Percentiles rank a stretch among this genome's conserved stretches.
phyloP scores from a whole-genome alignment of 345 rosid genomes.

The Rhizophora apiculata region DNA sequence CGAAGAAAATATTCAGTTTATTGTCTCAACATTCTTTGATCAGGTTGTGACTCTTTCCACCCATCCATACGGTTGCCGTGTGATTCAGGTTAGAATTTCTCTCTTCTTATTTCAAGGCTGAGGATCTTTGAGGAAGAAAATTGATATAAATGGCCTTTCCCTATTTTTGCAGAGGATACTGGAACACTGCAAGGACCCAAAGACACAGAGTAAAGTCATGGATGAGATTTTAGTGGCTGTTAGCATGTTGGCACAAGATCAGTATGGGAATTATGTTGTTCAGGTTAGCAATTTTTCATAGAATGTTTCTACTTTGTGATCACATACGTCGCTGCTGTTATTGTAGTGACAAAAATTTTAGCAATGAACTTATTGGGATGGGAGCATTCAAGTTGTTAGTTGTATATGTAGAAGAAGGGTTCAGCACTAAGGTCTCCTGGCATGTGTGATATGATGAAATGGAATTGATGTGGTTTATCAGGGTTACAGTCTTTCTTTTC shows the following conservation, averaged over 20 bases:
- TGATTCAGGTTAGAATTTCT: conserved; percentile 63
- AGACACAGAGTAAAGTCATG: conserved; percentile 86
- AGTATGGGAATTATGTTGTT: conserved; percentile 95
- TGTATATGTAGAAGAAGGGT: too few relatives aligned
- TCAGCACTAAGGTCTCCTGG: too few relatives aligned
- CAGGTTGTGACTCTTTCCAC: conserved; percentile 81
- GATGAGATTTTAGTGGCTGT: conserved; percentile 74
- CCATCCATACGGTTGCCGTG: conserved; percentile 97
- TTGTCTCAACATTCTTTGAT: conserved; percentile 78
- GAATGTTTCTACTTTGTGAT: not conserved
- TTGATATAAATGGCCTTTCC: not conserved
- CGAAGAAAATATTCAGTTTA: conserved; percentile 78
- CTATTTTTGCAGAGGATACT: conserved; percentile 62
- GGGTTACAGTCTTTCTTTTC: too few relatives aligned
- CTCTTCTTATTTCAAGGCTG: not conserved
- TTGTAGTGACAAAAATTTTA: not conserved
- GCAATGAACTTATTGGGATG: not conserved
- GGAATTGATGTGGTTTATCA: too few relatives aligned
- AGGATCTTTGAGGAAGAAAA: not conserved
- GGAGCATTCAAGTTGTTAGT: too few relatives aligned
- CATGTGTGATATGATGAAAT: too few relatives aligned
- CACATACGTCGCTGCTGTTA: not conserved
- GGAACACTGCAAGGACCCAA: conserved; percentile 74
- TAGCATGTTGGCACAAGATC: conserved; percentile 93
- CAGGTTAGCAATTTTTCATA: conserved; percentile 55